Conservation (phyloP, 148 eudicot genomes). For the Pouteria glomerata region DNA sequence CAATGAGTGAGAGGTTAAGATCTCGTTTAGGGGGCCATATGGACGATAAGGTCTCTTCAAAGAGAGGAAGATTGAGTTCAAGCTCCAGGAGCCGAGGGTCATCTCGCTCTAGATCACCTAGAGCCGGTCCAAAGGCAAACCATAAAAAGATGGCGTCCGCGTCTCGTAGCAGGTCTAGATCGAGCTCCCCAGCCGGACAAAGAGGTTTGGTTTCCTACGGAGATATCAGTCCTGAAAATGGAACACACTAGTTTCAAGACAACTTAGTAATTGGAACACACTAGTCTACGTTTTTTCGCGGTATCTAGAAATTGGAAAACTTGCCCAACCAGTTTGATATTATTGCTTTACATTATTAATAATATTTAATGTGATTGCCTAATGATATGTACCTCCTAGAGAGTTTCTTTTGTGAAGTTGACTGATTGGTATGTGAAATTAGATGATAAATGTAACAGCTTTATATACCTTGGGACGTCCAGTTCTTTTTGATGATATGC, state of each 20-base stretch:
- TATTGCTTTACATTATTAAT: no score
- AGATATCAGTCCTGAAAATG: slow-evolving; percentile 65
- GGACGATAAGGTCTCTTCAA: slow-evolving; percentile 32
- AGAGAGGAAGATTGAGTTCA: slow-evolving; percentile 43
- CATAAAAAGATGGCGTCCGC: slow-evolving; percentile 27
- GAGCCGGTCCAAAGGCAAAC: slow-evolving; percentile 22
- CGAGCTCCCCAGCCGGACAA: slow-evolving; percentile 64
- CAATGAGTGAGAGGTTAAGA: slow-evolving; percentile 60
- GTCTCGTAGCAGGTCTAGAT: slow-evolving; percentile 47
- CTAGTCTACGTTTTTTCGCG: not conserved
- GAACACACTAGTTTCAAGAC: slow-evolving; percentile 25
- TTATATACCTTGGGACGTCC: not conserved
- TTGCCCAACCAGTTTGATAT: not conserved
- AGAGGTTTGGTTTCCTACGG: slow-evolving; percentile 89
- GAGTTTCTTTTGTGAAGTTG: not conserved
- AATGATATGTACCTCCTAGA: not conserved
- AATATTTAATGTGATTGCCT: not conserved
- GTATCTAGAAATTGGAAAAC: no score
- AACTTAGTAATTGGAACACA: not conserved
- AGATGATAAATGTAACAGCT: not conserved
- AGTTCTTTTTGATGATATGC: not conserved
- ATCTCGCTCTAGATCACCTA: slow-evolving; percentile 54
- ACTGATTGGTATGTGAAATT: not conserved
- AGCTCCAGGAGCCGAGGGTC: slow-evolving; percentile 43
- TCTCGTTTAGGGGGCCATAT: slow-evolving; percentile 73